Conservation (phyloP, 345 rosid species). For the Excoecaria agallocha region DNA sequence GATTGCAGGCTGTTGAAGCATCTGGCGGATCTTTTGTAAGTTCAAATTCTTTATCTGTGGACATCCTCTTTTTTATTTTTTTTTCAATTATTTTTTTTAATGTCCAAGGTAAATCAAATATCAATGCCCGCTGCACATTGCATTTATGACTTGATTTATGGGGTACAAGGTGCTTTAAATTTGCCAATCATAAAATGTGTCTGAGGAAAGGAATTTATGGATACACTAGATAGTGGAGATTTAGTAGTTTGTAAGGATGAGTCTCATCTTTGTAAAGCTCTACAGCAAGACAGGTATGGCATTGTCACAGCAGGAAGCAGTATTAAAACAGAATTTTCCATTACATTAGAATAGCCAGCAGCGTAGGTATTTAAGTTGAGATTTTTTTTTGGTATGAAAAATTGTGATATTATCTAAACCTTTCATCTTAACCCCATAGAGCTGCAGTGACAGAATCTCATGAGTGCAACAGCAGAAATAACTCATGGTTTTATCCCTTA, state of each 20-base stretch:
- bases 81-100: not conserved
- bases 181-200: not conserved
- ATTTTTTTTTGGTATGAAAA: not conserved
- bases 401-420: not conserved
- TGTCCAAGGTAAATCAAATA: not conserved
- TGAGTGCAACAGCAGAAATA: too few relatives aligned
- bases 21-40: constrained; percentile 84
- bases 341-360: not conserved
- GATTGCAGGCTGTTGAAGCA: constrained; percentile 85
- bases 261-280: not conserved
- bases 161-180: constrained; percentile 4
- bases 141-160: not conserved
- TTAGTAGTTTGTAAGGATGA: not conserved
- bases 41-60: constrained; percentile 18
- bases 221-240: constrained; percentile 5
- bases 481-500: too few relatives aligned
- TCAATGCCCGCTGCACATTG: not conserved
- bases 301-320: not conserved
- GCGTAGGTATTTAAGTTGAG: not conserved
- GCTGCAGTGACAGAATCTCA: too few relatives aligned
- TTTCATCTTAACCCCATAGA: not conserved
- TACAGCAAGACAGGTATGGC: not conserved
- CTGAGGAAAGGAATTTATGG: not conserved
- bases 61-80: not conserved
- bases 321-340: not conserved